Evolutionary conservation across 2,329 filamentous ascomycete species (phyloP), one percentile per base, ranked within the genome.

Genomic region (Trichoderma guizhouense): DNA sequence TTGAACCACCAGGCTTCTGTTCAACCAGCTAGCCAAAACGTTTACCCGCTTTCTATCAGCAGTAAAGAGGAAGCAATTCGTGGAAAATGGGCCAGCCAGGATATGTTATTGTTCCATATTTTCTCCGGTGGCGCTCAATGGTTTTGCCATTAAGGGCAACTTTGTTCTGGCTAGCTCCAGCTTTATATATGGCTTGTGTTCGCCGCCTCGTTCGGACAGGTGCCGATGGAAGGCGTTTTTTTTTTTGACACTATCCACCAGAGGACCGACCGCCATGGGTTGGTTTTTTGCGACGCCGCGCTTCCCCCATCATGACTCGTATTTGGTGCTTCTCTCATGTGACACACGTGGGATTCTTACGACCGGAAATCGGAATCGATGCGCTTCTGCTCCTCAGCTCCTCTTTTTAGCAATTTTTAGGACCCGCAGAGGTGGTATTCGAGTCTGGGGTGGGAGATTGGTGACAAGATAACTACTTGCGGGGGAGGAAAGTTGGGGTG

Each of bases 41-140:
- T 69, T 69, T 69, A 53, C 26, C 66, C 57, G 66, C 55, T 14
- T 43, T 43, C 7, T 30, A 36, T n/a, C 4, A n/a, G 26, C 18
- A 43, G 28, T 30, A 11, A 61, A 24, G 12, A 6, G 14, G 3
- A 12, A 51, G 60, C 24, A 32, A 61, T 69, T 69, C 66, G 66
- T 69, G 66, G 66, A 69, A 69, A 62, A n/a, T 53, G 47, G 53
- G 2, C 34, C 15, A 11, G 5, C 21, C 28, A 51, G 18, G 55
- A 5, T 12, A 30, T 12, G 2, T 14, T 6, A 36, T 26, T 58
- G 14, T 34, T 43, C 26, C 30, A 51, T 62, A 69, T 69, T 69
- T 69, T 61, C 57, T 69, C 57, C 66, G 66, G 66, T 62, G 66
- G 66, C 66, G 66, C 57, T 69, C 66, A 60, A 51, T 62, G 66